Conservation (phyloP, 2,329 filamentous ascomycete species). For the Periconia sp. region DNA sequence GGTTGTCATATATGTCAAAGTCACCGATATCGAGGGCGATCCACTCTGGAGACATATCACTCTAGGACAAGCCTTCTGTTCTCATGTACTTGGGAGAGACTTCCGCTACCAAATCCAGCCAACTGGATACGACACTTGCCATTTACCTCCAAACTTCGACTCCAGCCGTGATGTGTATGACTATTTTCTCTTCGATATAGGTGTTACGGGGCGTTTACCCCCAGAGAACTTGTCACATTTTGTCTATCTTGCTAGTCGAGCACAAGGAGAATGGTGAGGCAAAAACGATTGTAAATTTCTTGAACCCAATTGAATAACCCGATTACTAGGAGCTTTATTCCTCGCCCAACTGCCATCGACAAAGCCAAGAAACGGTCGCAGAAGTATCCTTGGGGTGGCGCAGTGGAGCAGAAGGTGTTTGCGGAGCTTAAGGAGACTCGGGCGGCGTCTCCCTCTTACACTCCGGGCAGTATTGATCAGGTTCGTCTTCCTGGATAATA, state of each 20-base stretch:
- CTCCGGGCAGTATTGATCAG: too few relatives aligned
- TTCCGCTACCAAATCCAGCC: conserved; percentile 3
- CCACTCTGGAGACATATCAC: conserved; percentile 7
- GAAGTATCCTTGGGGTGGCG: conserved; percentile 7
- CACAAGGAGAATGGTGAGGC: conserved; percentile 6
- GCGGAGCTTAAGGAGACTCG: neutral
- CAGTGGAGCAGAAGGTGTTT: conserved; percentile 5
- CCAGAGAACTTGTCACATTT: conserved; percentile 3
- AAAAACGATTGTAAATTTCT: conserved; percentile 2
- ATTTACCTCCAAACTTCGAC: conserved; percentile 4
- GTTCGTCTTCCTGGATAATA: too few relatives aligned
- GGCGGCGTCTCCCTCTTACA: too few relatives aligned
- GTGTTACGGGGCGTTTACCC: conserved; percentile 1
- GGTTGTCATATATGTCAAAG: conserved; percentile 11
- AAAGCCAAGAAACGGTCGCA: conserved; percentile 3
- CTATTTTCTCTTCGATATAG: conserved; percentile 8
- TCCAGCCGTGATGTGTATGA: conserved; percentile 1
- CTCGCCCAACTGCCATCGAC: neutral
- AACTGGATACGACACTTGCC: conserved; percentile 3
- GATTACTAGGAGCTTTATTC: conserved; percentile 7
- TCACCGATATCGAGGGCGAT: conserved; percentile 9
- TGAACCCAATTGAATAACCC: conserved; percentile 2
- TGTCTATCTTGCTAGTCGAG: conserved; percentile 7
- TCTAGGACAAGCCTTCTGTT: conserved; percentile 9
- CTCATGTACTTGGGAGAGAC: conserved; percentile 3